Evolutionary conservation across 2,329 filamentous ascomycete species (phyloP).

Genomic region (Claviceps lovelessii): DNA sequence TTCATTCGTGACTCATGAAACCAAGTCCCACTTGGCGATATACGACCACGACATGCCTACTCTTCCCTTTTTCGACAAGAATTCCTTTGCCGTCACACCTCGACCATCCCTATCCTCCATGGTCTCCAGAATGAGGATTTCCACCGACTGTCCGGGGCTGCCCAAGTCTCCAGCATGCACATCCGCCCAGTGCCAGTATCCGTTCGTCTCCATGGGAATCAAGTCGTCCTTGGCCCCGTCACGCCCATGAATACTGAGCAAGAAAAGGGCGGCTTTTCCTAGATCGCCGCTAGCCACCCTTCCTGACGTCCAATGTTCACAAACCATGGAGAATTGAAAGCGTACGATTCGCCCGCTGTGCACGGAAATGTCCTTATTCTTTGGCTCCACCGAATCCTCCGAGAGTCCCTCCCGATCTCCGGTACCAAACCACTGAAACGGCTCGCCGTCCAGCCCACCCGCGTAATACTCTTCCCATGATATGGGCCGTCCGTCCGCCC

Average conservation of each 20-base stretch:
- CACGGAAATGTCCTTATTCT: slow-evolving; percentile 40
- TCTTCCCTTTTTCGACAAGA: slow-evolving; percentile 27
- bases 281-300: slow-evolving; percentile 36
- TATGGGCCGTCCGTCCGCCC: slow-evolving; percentile 51
- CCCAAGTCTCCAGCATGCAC: slow-evolving; percentile 53
- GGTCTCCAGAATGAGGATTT: slow-evolving; percentile 44
- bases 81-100: slow-evolving; percentile 35
- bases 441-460: slow-evolving; percentile 39
- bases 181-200: slow-evolving; percentile 70
- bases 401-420: slow-evolving; percentile 37
- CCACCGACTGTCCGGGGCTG: slow-evolving; percentile 51
- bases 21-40: slow-evolving; percentile 35
- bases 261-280: slow-evolving; percentile 52
- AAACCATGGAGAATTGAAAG: slow-evolving; percentile 69
- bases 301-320: slow-evolving; percentile 69
- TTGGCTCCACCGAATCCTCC: slow-evolving; percentile 44
- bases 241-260: slow-evolving; percentile 51
- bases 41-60: slow-evolving; percentile 31
- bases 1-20: slow-evolving; percentile 28
- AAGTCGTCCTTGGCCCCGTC: slow-evolving; percentile 55
- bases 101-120: slow-evolving; percentile 32
- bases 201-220: slow-evolving; percentile 62
- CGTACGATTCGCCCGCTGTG: slow-evolving; percentile 43
- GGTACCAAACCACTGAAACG: slow-evolving; percentile 31
- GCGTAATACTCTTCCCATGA: slow-evolving; percentile 74